phyloP scores from a whole-genome alignment of 768 basidiomycete species.

The Suillus luteus region DNA sequence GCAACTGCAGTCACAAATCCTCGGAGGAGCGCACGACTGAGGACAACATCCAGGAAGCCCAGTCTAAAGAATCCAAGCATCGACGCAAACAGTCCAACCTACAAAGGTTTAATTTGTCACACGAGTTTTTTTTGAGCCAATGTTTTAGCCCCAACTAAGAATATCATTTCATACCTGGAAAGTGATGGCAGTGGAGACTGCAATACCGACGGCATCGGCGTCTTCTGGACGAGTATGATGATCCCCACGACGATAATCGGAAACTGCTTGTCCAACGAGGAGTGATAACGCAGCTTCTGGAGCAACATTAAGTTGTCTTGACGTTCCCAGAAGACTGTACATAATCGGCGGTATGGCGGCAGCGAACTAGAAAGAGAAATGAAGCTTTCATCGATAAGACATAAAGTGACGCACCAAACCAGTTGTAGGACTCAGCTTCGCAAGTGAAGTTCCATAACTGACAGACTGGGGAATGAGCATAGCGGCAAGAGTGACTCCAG shows the following conservation, averaged over 20 bases:
- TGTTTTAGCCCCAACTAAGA: neutral
- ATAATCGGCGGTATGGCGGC: conserved; percentile 86
- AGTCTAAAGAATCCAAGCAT: conserved; percentile 84
- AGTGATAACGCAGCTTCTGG: conserved; percentile 89
- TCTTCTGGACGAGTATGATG: conserved; percentile 45
- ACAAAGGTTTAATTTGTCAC: neutral
- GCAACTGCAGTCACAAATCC: conserved; percentile 89
- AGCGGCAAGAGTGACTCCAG: conserved; percentile 82
- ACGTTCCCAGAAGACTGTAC: conserved; percentile 90
- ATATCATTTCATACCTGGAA: conserved; percentile 66
- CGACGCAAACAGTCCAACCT: conserved; percentile 87
- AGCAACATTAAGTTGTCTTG: conserved; percentile 77
- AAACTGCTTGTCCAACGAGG: conserved; percentile 84
- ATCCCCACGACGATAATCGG: conserved; percentile 58
- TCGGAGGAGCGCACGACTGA: conserved; percentile 83
- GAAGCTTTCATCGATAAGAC: conserved; percentile 3
- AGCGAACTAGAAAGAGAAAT: conserved; percentile 55
- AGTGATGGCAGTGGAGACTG: conserved; percentile 79
- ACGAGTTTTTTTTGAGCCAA: neutral
- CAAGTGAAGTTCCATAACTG: conserved; percentile 88
- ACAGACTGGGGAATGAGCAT: conserved; percentile 88
- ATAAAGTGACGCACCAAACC: conserved; percentile 63
- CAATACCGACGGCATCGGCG: conserved; percentile 55
- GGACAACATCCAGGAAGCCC: conserved; percentile 91
- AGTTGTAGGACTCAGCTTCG: conserved; percentile 80